These are phyloP conservation scores for Gossypium turneri DNA, from an alignment of 345 rosid species.

Conservation along the genomic window DNA sequence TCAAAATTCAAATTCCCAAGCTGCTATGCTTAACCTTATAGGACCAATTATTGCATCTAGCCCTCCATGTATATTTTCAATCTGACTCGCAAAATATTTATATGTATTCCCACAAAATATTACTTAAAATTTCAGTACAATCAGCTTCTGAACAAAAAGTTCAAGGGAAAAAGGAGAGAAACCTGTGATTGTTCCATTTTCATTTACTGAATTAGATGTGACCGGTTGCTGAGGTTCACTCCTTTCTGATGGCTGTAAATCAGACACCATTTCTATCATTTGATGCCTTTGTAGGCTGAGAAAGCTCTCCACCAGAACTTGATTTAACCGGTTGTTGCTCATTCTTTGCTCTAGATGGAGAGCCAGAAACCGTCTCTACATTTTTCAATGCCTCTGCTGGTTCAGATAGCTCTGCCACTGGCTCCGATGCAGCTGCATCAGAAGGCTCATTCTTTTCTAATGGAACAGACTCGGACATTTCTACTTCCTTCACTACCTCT, in stretches of 20 bases:
- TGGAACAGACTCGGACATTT: constrained; percentile 31
- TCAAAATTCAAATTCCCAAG: background rate
- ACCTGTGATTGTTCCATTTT: constrained; percentile 37
- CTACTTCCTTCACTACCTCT: constrained; percentile 37
- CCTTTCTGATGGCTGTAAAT: constrained; percentile 25
- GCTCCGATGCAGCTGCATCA: constrained; percentile 28
- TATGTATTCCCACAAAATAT: background rate
- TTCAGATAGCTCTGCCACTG: constrained; percentile 29
- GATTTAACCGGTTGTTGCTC: constrained; percentile 13
- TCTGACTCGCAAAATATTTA: background rate
- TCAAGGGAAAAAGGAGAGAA: constrained; percentile 18
- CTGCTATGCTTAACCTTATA: background rate
- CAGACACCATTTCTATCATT: constrained; percentile 13
- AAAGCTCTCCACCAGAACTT: constrained; percentile 12
- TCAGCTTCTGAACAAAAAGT: background rate
- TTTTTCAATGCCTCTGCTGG: constrained; percentile 25
- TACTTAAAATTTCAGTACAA: background rate
- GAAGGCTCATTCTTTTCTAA: constrained; percentile 38
- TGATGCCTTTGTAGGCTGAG: background rate
- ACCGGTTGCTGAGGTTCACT: constrained; percentile 22
- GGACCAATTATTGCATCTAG: background rate
- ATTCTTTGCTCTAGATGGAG: constrained; percentile 17
- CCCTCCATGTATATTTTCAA: too few relatives aligned
- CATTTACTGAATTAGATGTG: constrained; percentile 14
- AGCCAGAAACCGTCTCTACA: constrained; percentile 1